Percentiles rank a stretch among this genome's conserved stretches.
Conservation (phyloP, 1,284 basidiomycete genomes). For the Irpex sp. region DNA sequence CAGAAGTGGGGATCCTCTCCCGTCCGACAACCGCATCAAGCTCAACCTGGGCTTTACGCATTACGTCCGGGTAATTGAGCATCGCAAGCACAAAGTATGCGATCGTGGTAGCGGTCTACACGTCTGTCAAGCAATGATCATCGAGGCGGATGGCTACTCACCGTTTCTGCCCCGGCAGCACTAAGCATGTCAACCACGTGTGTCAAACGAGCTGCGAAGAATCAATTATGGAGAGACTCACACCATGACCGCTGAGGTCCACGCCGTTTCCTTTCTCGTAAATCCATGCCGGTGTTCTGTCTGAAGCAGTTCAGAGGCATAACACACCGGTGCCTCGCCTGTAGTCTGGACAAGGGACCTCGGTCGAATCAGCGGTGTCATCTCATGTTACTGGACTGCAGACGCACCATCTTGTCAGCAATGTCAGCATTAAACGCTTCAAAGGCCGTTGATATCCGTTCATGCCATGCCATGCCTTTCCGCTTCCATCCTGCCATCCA, state of each 20-base stretch:
- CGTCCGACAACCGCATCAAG: slow-evolving; percentile 1
- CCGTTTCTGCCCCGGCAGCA: neutral
- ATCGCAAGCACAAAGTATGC: slow-evolving; percentile 1
- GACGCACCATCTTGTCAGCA: neutral
- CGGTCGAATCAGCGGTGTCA: neutral
- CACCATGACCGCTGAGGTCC: neutral
- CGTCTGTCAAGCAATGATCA: neutral
- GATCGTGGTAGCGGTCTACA: neutral
- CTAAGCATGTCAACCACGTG: neutral
- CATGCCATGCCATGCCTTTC: neutral
- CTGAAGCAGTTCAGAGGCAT: neutral
- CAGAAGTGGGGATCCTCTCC: neutral
- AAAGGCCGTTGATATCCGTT: neutral
- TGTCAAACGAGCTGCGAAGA: too few species aligned
- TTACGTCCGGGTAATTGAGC: slow-evolving; percentile 2
- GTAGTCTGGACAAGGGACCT: neutral
- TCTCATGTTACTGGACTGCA: neutral
- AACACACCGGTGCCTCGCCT: neutral
- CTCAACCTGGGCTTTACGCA: slow-evolving; percentile 4
- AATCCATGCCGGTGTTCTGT: neutral
- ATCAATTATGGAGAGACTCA: neutral
- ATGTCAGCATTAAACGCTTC: neutral
- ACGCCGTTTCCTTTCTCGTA: neutral
- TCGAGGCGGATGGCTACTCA: neutral
- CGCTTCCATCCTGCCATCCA: neutral